Conservation (phyloP, 2,329 filamentous ascomycete species). For the Sporothrix globosa region DNA sequence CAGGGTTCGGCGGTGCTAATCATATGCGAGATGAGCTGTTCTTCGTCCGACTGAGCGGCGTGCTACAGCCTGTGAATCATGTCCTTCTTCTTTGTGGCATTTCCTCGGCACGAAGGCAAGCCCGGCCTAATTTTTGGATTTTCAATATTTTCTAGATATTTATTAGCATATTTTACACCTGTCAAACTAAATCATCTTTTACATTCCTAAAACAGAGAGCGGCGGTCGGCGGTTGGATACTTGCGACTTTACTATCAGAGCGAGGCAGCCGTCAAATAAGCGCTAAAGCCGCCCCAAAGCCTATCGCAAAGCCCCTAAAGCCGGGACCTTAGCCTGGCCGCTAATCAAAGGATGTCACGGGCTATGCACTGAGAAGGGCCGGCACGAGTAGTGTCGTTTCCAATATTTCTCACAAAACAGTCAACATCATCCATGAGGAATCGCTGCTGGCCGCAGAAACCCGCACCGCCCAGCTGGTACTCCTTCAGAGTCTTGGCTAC, state of each 20-base stretch:
- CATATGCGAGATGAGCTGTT: too few relatives aligned
- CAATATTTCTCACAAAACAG: too few relatives aligned
- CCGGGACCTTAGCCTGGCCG: neutral
- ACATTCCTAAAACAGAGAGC: neutral
- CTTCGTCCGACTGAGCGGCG: neutral
- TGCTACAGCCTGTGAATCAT: neutral
- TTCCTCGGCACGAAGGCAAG: neutral
- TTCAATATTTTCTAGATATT: neutral
- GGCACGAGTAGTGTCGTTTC: neutral
- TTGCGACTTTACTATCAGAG: neutral
- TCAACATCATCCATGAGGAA: too few relatives aligned
- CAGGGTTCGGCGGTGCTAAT: too few relatives aligned
- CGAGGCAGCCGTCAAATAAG: slow-evolving; percentile 8
- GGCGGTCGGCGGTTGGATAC: neutral
- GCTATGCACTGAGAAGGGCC: slow-evolving; percentile 1
- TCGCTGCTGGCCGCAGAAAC: neutral
- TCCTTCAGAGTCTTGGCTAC: neutral
- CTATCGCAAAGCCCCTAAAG: slow-evolving; percentile 12
- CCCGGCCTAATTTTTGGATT: neutral
- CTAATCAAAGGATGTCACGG: neutral
- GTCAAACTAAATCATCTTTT: neutral
- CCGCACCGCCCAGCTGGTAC: neutral
- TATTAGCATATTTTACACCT: neutral
- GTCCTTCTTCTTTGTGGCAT: neutral
- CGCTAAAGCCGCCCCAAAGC: slow-evolving; percentile 15